Conservation (phyloP, 768 basidiomycete genomes). For the Favolaschia claudopus region DNA sequence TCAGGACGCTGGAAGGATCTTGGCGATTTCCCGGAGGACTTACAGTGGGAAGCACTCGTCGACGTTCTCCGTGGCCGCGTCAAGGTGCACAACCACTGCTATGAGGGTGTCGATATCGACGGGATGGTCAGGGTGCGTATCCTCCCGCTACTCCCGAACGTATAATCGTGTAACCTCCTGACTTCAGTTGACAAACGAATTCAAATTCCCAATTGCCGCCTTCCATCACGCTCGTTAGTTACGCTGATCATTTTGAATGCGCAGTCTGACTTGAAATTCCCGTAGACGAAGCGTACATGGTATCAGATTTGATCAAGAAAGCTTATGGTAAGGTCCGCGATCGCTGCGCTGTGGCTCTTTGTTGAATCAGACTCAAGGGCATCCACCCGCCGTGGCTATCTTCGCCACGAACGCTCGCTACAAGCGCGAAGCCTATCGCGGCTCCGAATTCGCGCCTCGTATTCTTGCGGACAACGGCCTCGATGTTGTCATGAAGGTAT, state of each 20-base stretch:
- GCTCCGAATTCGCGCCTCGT: conserved; percentile 79
- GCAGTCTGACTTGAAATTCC: not conserved
- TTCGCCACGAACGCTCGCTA: conserved; percentile 69
- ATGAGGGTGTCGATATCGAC: conserved; percentile 68
- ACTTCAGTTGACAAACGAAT: conserved; percentile 75
- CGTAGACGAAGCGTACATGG: conserved; percentile 75
- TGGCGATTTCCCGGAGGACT: conserved; percentile 68
- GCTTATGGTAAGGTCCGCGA: conserved; percentile 56
- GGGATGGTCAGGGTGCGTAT: conserved; percentile 64
- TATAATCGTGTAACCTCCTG: not conserved
- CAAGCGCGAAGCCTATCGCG: conserved; percentile 68
- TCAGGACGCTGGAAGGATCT: conserved; percentile 50
- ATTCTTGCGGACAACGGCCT: conserved; percentile 77
- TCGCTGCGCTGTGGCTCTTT: too few relatives aligned
- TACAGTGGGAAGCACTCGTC: conserved; percentile 76
- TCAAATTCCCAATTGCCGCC: conserved; percentile 77
- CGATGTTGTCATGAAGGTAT: conserved; percentile 80
- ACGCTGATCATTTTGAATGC: not conserved
- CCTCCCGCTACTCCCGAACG: not conserved
- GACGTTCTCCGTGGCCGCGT: conserved; percentile 78
- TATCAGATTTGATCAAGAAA: conserved; percentile 75
- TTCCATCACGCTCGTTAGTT: conserved; percentile 69
- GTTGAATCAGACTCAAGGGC: conserved; percentile 39
- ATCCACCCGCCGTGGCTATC: conserved; percentile 74
- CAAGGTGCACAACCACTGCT: conserved; percentile 62